Evolutionary conservation across 192 early-diverging fungal genomes (phyloP).

Genomic region (Coemansia sp.): DNA sequence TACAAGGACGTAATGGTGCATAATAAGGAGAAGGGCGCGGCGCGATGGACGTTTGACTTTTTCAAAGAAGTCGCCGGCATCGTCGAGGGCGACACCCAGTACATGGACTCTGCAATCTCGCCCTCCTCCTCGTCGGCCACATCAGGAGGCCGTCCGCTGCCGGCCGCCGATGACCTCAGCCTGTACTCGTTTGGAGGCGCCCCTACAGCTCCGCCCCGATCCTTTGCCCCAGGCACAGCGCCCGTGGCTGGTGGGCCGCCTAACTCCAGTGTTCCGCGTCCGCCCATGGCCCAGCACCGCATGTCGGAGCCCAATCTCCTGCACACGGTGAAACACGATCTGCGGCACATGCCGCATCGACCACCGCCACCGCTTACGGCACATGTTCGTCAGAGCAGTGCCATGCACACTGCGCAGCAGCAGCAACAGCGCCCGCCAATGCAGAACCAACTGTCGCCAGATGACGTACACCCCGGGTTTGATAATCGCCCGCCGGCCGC

Average conservation of each 20-base stretch:
- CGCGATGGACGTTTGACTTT: constrained; percentile 55
- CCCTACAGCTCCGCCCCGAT: background rate
- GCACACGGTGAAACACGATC: background rate
- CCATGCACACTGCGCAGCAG: background rate
- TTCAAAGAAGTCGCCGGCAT: constrained; percentile 52
- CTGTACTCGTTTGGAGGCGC: constrained; percentile 27
- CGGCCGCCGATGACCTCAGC: constrained; percentile 18
- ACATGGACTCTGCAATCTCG: constrained; percentile 35
- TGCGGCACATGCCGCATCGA: background rate
- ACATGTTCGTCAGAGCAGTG: background rate
- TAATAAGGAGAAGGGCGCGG: constrained; percentile 55
- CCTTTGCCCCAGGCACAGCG: background rate
- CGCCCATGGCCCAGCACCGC: constrained; percentile 35
- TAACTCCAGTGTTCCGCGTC: background rate
- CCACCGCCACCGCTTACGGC: background rate
- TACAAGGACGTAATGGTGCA: constrained; percentile 54
- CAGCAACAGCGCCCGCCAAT: background rate
- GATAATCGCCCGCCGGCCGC: background rate
- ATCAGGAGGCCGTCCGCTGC: background rate
- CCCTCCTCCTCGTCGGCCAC: constrained; percentile 15
- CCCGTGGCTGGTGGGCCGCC: background rate
- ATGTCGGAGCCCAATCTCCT: constrained; percentile 40
- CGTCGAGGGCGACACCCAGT: constrained; percentile 43
- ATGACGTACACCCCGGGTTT: background rate
- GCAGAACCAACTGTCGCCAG: constrained; percentile 8